Evolutionary conservation across 805 yeast genomes (phyloP).

Genomic region (Hagleromyces aurorensis): DNA sequence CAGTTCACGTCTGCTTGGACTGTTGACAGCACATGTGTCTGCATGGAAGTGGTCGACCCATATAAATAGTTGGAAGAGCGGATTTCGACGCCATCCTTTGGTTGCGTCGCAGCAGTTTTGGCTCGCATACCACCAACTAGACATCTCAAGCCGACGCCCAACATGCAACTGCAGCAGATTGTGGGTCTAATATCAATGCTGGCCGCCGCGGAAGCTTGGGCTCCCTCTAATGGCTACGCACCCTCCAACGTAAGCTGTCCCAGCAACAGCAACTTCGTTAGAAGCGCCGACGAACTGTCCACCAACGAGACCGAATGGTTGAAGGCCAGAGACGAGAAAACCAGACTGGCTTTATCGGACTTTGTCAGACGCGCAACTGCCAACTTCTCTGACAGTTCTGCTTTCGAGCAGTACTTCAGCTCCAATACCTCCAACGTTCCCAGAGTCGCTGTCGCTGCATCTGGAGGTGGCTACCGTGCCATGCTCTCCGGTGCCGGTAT

Average conservation of each 20-base stretch:
- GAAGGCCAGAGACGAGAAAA: slow-evolving; percentile 18
- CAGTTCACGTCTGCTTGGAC: too few relatives aligned
- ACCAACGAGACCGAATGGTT: slow-evolving; percentile 44
- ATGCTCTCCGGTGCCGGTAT: slow-evolving; percentile 86
- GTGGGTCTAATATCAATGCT: background rate
- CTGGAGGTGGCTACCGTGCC: slow-evolving; percentile 88
- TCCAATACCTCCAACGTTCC: slow-evolving; percentile 8
- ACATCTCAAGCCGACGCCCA: too few relatives aligned
- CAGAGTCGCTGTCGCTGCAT: slow-evolving; percentile 47
- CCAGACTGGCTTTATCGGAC: slow-evolving; percentile 7
- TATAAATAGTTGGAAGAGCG: background rate
- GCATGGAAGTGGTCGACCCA: background rate
- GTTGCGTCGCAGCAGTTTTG: too few relatives aligned
- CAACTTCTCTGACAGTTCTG: slow-evolving; percentile 23
- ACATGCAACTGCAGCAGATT: slow-evolving; percentile 1
- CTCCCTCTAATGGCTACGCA: slow-evolving; percentile 45
- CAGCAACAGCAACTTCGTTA: slow-evolving; percentile 25
- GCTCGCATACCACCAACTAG: too few relatives aligned
- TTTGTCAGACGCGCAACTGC: slow-evolving; percentile 15
- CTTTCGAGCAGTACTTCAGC: slow-evolving; percentile 2
- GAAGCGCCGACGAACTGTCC: slow-evolving; percentile 41
- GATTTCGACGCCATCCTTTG: too few relatives aligned
- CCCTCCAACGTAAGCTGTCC: slow-evolving; percentile 45
- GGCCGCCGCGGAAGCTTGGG: background rate
- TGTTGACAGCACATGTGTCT: too few relatives aligned